Conservation (phyloP, 2,329 filamentous ascomycete genomes). For the Coniella lustricola region DNA sequence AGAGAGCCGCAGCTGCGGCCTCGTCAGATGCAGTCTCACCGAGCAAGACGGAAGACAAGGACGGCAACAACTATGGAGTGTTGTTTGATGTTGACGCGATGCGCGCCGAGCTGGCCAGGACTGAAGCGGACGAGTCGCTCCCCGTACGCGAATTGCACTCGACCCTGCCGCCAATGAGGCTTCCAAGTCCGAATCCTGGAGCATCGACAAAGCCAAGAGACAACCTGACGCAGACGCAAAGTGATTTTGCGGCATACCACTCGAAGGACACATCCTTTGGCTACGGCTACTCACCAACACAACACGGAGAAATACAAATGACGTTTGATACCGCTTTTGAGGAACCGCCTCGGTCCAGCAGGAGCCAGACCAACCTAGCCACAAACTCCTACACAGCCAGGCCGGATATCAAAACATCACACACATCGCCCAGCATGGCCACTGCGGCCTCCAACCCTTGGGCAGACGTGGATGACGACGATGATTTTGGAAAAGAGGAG, state of each 20-base stretch:
- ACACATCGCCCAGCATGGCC: conserved; percentile 44
- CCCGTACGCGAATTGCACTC: conserved; percentile 76
- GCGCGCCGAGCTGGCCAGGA: conserved; percentile 70
- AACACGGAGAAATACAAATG: conserved; percentile 53
- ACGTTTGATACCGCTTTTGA: conserved; percentile 62
- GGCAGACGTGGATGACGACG: conserved; percentile 62
- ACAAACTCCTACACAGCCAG: conserved; percentile 22
- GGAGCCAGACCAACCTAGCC: conserved; percentile 15
- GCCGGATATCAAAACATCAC: conserved; percentile 36
- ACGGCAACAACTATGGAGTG: conserved; percentile 54
- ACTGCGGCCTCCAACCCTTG: conserved; percentile 53
- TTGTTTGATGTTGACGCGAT: conserved; percentile 97
- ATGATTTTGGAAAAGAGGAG: conserved; percentile 64
- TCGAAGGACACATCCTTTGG: conserved; percentile 3
- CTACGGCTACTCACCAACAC: conserved; percentile 4
- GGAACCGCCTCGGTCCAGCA: conserved; percentile 10
- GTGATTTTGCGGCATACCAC: conserved; percentile 30
- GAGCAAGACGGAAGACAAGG: conserved; percentile 38
- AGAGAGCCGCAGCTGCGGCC: conserved; percentile 12
- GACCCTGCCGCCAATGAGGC: conserved; percentile 83
- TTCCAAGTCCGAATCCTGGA: conserved; percentile 35
- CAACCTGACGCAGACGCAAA: conserved; percentile 39
- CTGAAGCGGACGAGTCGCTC: conserved; percentile 45
- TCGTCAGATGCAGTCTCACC: conserved; percentile 21
- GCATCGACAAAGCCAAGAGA: conserved; percentile 27